Evolutionary conservation across 306 rosid species (phyloP), one percentile per base, ranked within the genome.

Genomic region (Ormosia emarginata): DNA sequence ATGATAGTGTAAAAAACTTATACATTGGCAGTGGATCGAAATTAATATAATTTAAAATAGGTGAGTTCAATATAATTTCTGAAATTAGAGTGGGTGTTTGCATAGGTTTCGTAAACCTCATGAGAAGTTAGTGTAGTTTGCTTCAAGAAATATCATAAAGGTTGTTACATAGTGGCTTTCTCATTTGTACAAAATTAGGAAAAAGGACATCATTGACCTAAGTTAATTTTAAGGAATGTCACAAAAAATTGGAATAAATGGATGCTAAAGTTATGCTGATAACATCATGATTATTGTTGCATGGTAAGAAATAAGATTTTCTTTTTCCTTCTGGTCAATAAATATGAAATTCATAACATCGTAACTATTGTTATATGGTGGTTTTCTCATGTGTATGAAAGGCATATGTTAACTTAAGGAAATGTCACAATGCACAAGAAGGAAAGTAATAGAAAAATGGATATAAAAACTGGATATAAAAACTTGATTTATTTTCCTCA

Each of bases 141-240:
- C 65, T 59, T 52, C 47, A 71, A 70, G 71, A 81, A 55, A 71
- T 56, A 78, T 55, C 49, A 67, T 17, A 43, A 68, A 30, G 41
- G 18, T 34, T 43, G n/a, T 47, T 72, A 76, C 59, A 71, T 24
- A 58, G 33, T 68, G 50, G 79, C 57, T 18, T 68, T 69, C 58
- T 75, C 40, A 39, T 1, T 29, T 61, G 71, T 74, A 70, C 37
- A 69, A 64, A 36, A 64, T 15, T 55, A 53, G 29, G 59, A 3
- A 47, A 0, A 36, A 18, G 9, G 0, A 30, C 7, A 44, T n/a
- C 57, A 71, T 78, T 63, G 37, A 83, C 43, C 56, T 32, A 24
- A 5, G 33, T 49, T 37, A 41, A 32, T 40, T 73, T 53, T 32
- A 29, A 57, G 29, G 67, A 53, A 34, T 30, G 30, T 83, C 36